These are phyloP conservation scores for Sporothrix luriei DNA, from an alignment of 2,329 filamentous ascomycete genomes.

Conservation along the genomic window DNA sequence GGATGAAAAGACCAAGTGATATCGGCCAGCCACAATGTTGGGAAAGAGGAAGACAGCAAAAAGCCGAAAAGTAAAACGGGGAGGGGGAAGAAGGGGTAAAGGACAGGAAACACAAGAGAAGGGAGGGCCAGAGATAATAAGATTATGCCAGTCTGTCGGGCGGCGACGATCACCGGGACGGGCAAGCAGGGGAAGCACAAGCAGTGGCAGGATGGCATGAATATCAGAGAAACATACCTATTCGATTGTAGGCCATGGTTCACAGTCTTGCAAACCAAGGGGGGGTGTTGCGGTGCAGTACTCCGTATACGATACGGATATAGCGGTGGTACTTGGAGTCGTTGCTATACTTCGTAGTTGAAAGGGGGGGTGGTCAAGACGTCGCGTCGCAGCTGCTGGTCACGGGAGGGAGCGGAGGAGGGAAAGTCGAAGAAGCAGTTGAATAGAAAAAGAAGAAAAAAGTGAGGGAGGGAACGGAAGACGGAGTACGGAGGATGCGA, in stretches of 20 bases:
- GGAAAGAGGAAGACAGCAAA: not conserved
- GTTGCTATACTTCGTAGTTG: not conserved
- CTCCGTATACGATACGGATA: not conserved
- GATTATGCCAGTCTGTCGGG: constrained; percentile 17
- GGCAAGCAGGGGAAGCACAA: constrained; percentile 16
- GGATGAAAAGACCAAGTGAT: not conserved
- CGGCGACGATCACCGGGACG: constrained; percentile 15
- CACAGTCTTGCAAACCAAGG: constrained; percentile 28
- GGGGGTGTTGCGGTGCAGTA: constrained; percentile 2
- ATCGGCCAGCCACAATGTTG: not conserved
- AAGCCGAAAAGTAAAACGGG: not conserved
- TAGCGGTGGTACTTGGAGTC: not conserved
- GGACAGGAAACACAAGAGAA: not conserved
- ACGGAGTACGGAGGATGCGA: not conserved
- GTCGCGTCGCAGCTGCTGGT: not conserved
- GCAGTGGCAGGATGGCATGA: not conserved
- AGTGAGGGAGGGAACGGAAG: not conserved
- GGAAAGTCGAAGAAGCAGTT: constrained; percentile 8
- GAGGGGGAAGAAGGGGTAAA: constrained; percentile 5
- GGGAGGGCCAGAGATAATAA: constrained; percentile 20
- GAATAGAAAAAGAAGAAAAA: constrained; percentile 16
- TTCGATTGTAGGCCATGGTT: constrained; percentile 72
- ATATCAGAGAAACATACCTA: constrained; percentile 59
- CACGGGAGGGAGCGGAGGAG: constrained; percentile 1
- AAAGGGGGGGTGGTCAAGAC: not conserved